Evolutionary conservation across 345 rosid genomes (phyloP).

Genomic region (Hirschfeldia incana): DNA sequence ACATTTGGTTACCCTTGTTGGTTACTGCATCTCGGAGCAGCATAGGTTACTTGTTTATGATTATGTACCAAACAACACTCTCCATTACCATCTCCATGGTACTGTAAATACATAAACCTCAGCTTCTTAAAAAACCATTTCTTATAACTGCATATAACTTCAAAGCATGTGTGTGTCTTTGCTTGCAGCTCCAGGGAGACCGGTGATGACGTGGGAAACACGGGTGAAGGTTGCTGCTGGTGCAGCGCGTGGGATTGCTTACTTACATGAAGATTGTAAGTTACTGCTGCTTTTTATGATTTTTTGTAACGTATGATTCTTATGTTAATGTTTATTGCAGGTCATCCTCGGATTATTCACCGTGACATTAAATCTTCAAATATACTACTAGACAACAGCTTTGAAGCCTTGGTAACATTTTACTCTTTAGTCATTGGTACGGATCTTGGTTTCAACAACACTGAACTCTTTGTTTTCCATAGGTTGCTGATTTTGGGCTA

Average conservation of each 20-base stretch:
- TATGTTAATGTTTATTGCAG: slow-evolving; percentile 41
- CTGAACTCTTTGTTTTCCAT: slow-evolving; percentile 7
- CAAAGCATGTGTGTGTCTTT: slow-evolving; percentile 9
- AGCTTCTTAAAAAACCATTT: background rate
- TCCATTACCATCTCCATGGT: slow-evolving; percentile 92
- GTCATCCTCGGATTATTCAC: slow-evolving; percentile 98
- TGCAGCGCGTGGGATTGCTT: slow-evolving; percentile 98
- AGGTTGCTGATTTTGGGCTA: slow-evolving; percentile 98
- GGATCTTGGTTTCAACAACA: background rate
- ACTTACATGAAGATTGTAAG: slow-evolving; percentile 98
- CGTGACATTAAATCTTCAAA: slow-evolving; percentile 97
- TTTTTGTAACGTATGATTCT: background rate
- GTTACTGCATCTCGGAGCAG: slow-evolving; percentile 83
- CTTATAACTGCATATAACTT: background rate
- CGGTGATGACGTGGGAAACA: slow-evolving; percentile 82
- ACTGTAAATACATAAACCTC: too few relatives aligned
- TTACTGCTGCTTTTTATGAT: slow-evolving; percentile 26
- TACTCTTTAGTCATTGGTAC: background rate
- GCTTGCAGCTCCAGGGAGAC: slow-evolving; percentile 68
- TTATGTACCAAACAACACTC: slow-evolving; percentile 81
- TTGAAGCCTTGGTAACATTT: slow-evolving; percentile 80
- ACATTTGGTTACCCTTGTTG: slow-evolving; percentile 95
- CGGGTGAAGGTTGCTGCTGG: slow-evolving; percentile 92
- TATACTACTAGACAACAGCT: slow-evolving; percentile 82
- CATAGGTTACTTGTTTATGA: slow-evolving; percentile 93